A percentile compares a stretch with the other conserved stretches of the same genome.
Conservation (phyloP, 2,329 filamentous ascomycete genomes). For the Xylariaceae sp. region DNA sequence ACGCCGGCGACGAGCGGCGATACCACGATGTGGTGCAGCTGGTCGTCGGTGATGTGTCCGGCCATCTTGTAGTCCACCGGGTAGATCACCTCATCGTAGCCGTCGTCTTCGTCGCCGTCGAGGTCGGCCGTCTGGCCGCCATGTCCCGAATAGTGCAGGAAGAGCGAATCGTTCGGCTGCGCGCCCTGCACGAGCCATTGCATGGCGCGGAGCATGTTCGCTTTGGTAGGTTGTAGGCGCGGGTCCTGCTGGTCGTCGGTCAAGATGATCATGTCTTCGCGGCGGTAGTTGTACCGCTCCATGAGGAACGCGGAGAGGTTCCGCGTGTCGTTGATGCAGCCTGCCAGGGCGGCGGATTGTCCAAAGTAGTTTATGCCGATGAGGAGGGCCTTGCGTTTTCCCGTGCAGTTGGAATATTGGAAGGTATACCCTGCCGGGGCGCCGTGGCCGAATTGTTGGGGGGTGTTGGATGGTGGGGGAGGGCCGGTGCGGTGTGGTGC, state of each 20-base stretch:
- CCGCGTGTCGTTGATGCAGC: slow-evolving; percentile 76
- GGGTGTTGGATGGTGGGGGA: slow-evolving; percentile 41
- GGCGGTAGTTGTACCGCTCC: slow-evolving; percentile 62
- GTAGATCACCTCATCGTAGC: slow-evolving; percentile 79
- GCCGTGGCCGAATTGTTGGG: slow-evolving; percentile 60
- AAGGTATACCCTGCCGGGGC: slow-evolving; percentile 65
- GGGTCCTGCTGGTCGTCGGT: slow-evolving; percentile 69
- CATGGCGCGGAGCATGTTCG: slow-evolving; percentile 70
- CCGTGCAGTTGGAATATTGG: slow-evolving; percentile 71
- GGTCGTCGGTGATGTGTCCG: slow-evolving; percentile 79
- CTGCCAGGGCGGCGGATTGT: slow-evolving; percentile 63
- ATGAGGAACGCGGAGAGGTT: slow-evolving; percentile 69
- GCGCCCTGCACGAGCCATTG: slow-evolving; percentile 68
- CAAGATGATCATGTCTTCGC: slow-evolving; percentile 74
- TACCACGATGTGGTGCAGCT: slow-evolving; percentile 72
- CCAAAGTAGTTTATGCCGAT: slow-evolving; percentile 80
- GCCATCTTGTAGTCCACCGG: slow-evolving; percentile 73
- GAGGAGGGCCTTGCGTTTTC: slow-evolving; percentile 65
- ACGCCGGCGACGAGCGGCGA: slow-evolving; percentile 51
- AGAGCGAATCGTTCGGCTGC: slow-evolving; percentile 67
- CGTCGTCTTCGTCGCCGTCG: slow-evolving; percentile 75
- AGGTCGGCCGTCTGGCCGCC: slow-evolving; percentile 76
- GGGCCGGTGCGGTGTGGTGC: slow-evolving; percentile 28
- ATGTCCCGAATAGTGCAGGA: slow-evolving; percentile 57
- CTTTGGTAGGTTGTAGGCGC: slow-evolving; percentile 66